Percentiles rank a stretch among this genome's conserved stretches.
Conservation (phyloP, 2,329 filamentous ascomycete species). For the Teratosphaeria zuluensis region DNA sequence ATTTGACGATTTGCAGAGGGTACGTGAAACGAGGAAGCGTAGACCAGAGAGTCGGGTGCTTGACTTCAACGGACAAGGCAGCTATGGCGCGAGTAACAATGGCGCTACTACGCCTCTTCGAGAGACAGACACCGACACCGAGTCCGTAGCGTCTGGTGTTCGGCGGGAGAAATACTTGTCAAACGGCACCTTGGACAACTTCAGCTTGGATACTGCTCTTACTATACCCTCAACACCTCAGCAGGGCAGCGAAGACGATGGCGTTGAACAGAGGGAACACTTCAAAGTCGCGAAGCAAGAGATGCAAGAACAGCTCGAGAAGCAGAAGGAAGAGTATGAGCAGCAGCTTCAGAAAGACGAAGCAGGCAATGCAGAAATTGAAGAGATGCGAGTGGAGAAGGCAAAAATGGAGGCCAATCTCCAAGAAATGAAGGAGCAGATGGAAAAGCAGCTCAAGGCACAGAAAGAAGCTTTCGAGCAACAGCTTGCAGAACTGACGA, state of each 20-base stretch:
- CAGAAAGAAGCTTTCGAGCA: constrained; percentile 80
- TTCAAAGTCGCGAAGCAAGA: constrained; percentile 68
- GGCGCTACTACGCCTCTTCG: background rate
- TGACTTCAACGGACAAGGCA: constrained; percentile 24
- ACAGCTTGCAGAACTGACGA: constrained; percentile 65
- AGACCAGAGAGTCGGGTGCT: constrained; percentile 46
- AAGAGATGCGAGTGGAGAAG: constrained; percentile 77
- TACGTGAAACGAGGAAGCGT: constrained; percentile 73
- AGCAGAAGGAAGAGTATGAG: constrained; percentile 73
- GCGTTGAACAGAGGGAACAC: constrained; percentile 68
- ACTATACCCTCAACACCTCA: constrained; percentile 91
- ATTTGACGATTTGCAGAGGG: constrained; percentile 87
- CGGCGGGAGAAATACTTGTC: constrained; percentile 92
- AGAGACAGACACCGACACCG: constrained; percentile 64
- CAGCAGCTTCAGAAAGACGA: constrained; percentile 68
- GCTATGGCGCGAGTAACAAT: constrained; percentile 27
- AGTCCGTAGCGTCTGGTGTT: constrained; percentile 72
- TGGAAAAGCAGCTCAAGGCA: constrained; percentile 72
- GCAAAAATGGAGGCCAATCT: constrained; percentile 75
- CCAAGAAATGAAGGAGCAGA: constrained; percentile 69
- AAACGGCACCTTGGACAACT: constrained; percentile 88
- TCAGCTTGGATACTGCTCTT: constrained; percentile 85
- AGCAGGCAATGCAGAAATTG: constrained; percentile 65
- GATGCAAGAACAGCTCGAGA: constrained; percentile 73
- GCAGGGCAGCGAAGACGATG: constrained; percentile 67